Evolutionary conservation across 768 basidiomycete species (phyloP).

Genomic region (Rhizopogon sp.): DNA sequence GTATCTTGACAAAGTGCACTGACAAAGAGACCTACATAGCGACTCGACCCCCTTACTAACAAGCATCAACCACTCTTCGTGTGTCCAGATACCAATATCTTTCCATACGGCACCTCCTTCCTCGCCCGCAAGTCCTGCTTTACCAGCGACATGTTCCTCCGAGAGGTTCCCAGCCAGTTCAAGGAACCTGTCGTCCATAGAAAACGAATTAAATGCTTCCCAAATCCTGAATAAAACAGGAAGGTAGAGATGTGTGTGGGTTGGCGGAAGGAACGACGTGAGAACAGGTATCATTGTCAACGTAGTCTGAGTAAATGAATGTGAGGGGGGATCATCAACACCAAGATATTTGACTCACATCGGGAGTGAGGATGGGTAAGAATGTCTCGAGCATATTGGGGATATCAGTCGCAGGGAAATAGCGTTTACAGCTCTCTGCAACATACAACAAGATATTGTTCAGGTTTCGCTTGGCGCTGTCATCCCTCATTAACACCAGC

Average conservation of each 20-base stretch:
- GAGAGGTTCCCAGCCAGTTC: conserved; percentile 66
- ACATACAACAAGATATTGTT: conserved; percentile 70
- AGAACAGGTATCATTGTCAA: conserved; percentile 72
- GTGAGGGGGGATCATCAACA: not conserved
- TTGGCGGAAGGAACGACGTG: conserved; percentile 72
- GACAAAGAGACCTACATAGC: conserved; percentile 49
- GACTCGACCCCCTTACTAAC: conserved; percentile 79
- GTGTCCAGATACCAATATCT: conserved; percentile 87
- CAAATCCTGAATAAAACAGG: conserved; percentile 71
- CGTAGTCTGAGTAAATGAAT: conserved; percentile 41
- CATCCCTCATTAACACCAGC: not conserved
- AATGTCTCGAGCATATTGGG: conserved; percentile 68
- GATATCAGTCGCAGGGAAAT: conserved; percentile 62
- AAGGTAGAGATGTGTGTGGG: conserved; percentile 61
- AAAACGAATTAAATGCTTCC: conserved; percentile 73
- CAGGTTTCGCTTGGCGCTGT: conserved; percentile 46
- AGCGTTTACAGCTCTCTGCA: conserved; percentile 68
- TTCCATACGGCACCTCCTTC: conserved; percentile 62
- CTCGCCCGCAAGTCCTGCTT: conserved; percentile 44
- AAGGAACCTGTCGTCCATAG: conserved; percentile 70
- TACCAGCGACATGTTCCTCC: conserved; percentile 65
- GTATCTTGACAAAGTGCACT: not conserved
- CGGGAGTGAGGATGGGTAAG: conserved; percentile 63
- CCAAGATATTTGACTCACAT: conserved; percentile 39
- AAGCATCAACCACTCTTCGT: conserved; percentile 78